Conservation (phyloP, 73 alveolate species). For the Paramecium tetraurelia region DNA sequence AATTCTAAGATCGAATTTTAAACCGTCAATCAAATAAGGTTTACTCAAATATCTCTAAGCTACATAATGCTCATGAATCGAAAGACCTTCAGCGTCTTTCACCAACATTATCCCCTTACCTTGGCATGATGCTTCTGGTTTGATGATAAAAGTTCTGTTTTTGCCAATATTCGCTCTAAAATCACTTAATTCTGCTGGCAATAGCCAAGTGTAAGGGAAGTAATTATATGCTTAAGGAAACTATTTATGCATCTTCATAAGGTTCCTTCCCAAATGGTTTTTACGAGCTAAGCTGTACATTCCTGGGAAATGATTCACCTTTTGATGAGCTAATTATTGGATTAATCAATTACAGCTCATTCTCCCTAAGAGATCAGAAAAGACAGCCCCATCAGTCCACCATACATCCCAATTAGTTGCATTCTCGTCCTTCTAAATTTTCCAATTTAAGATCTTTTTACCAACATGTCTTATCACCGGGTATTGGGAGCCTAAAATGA, state of each 20-base stretch:
- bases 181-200: constrained; percentile 80
- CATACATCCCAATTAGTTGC: constrained; percentile 64
- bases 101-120: constrained; percentile 84
- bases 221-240: constrained; percentile 73
- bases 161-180: constrained; percentile 65
- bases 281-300: constrained; percentile 81
- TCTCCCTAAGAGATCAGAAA: constrained; percentile 57
- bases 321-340: constrained; percentile 50
- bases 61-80: constrained; percentile 80
- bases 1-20: constrained; percentile 87
- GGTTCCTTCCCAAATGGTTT: constrained; percentile 79
- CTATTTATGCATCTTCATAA: constrained; percentile 69
- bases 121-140: constrained; percentile 85
- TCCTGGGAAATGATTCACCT: constrained; percentile 86
- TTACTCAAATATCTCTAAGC: constrained; percentile 83
- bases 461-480: constrained; percentile 44
- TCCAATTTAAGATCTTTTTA: constrained; percentile 46
- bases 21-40: constrained; percentile 91
- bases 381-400: constrained; percentile 68
- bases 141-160: constrained; percentile 77
- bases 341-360: constrained; percentile 56
- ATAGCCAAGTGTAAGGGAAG: constrained; percentile 79
- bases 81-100: constrained; percentile 66
- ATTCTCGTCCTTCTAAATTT: constrained; percentile 33
- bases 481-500: neutral